Evolutionary conservation across 1,284 basidiomycete species (phyloP).

Genomic region (Ganoderma boninense): DNA sequence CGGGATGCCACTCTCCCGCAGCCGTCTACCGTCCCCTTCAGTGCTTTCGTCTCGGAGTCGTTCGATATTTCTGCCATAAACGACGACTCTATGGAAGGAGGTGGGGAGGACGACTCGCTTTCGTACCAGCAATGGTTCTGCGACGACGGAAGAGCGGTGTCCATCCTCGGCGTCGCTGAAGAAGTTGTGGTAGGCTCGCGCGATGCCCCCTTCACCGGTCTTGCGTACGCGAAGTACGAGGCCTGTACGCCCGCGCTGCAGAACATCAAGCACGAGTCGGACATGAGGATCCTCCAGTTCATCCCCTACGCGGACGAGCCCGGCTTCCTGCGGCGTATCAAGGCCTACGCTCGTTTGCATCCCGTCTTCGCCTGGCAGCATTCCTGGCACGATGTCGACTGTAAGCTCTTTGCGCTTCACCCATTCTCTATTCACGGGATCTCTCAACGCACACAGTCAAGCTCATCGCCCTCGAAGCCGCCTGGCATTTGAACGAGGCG

Average conservation of each 20-base stretch:
- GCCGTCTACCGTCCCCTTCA: neutral
- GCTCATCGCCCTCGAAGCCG: conserved; percentile 44
- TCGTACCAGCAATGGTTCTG: conserved; percentile 13
- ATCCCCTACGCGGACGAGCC: conserved; percentile 48
- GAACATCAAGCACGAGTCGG: conserved; percentile 29
- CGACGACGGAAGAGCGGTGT: neutral
- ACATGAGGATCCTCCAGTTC: conserved; percentile 33
- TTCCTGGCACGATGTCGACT: conserved; percentile 49
- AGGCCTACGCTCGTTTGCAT: conserved; percentile 23
- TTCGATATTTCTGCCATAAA: neutral
- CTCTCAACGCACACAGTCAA: conserved; percentile 9
- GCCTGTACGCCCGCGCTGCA: conserved; percentile 43
- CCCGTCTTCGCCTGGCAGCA: conserved; percentile 45
- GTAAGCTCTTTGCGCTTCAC: conserved; percentile 40
- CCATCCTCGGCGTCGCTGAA: neutral
- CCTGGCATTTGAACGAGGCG: conserved; percentile 8
- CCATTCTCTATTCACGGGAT: neutral
- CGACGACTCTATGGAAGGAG: conserved; percentile 18
- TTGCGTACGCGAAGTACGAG: conserved; percentile 41
- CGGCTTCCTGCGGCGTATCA: conserved; percentile 36
- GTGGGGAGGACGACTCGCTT: conserved; percentile 2
- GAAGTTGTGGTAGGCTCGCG: neutral
- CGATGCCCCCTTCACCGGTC: neutral
- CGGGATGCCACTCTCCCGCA: neutral
- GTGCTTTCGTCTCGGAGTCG: neutral